Conservation (phyloP, 2,329 filamentous ascomycete genomes). For the Fusarium sp. region DNA sequence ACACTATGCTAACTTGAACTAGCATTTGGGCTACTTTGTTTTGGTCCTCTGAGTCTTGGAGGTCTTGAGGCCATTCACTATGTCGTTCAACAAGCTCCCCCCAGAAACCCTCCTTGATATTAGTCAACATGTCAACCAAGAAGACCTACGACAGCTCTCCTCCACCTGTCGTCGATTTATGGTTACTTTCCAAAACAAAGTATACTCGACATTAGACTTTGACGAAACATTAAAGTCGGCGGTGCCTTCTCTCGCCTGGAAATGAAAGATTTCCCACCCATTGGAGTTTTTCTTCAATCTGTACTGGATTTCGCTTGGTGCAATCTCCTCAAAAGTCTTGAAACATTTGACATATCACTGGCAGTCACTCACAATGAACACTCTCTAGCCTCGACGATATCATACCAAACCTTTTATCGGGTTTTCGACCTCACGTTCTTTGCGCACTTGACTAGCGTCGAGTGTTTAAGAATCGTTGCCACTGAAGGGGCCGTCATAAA, state of each 20-base stretch:
- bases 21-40: neutral
- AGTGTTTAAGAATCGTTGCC: neutral
- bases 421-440: rapidly evolving
- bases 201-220: neutral
- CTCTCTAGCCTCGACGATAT: too few species aligned
- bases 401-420: too few species aligned
- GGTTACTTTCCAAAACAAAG: neutral
- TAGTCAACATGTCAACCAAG: neutral
- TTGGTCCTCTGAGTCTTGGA: too few species aligned
- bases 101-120: neutral
- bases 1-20: neutral
- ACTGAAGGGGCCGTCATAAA: neutral
- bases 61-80: neutral
- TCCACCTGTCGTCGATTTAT: neutral
- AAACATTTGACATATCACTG: neutral
- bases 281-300: too few species aligned
- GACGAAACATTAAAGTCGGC: neutral
- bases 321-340: neutral
- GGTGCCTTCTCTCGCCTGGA: neutral
- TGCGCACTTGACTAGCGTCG: neutral
- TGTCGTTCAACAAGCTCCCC: neutral
- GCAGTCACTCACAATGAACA: neutral
- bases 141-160: neutral
- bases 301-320: too few species aligned
- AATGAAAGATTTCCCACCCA: neutral